A percentile compares a stretch with the other conserved stretches of the same genome.
Conservation (phyloP, 2,329 filamentous ascomycete genomes). For the Fusarium luffae region DNA sequence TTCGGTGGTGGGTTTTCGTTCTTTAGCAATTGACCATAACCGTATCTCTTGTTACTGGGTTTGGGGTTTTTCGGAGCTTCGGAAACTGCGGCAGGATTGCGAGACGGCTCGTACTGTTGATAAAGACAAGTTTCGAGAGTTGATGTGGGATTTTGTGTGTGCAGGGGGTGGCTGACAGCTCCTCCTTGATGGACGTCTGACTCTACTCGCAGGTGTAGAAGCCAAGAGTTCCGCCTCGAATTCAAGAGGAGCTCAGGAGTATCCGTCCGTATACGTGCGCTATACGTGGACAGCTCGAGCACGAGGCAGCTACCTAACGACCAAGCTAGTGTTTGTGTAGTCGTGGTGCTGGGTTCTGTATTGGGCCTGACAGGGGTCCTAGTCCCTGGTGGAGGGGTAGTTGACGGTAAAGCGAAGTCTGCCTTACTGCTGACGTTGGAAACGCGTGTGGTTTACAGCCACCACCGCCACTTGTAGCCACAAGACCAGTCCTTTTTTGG, state of each 20-base stretch:
- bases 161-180: constrained; percentile 30
- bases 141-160: constrained; percentile 19
- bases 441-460: constrained; percentile 23
- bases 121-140: constrained; percentile 29
- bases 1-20: constrained; percentile 26
- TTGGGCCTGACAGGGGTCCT: constrained; percentile 32
- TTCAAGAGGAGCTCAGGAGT: constrained; percentile 23
- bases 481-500: constrained; percentile 24
- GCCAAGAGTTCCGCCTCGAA: constrained; percentile 30
- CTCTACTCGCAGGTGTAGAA: constrained; percentile 32
- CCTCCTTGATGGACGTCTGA: constrained; percentile 14
- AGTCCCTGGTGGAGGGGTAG: constrained; percentile 32
- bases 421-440: constrained; percentile 35
- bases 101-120: constrained; percentile 15
- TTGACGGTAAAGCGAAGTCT: constrained; percentile 20
- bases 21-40: constrained; percentile 39
- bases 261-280: constrained; percentile 33
- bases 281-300: constrained; percentile 41
- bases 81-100: constrained; percentile 26
- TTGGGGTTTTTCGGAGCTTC: constrained; percentile 22
- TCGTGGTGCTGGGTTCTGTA: constrained; percentile 27
- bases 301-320: constrained; percentile 38
- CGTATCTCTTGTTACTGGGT: constrained; percentile 35
- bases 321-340: constrained; percentile 42
- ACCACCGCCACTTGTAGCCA: constrained; percentile 34